Conservation (phyloP, 257 asterid species). For the Verbascum thapsus region DNA sequence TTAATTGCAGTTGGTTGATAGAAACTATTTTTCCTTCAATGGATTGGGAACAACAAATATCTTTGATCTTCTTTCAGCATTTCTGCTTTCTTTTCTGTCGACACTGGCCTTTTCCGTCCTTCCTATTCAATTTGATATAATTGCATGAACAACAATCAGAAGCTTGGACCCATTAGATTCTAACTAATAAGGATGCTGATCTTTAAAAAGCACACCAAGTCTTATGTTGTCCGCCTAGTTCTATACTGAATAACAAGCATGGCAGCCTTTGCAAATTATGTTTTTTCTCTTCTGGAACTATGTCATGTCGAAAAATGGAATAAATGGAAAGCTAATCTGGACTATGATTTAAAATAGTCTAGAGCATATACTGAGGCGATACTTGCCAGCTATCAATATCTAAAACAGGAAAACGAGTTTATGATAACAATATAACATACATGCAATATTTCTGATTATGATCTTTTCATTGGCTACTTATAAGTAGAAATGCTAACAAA, state of each 20-base stretch:
- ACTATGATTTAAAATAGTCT: not conserved
- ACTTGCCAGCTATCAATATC: not conserved
- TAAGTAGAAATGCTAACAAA: conserved; percentile 9
- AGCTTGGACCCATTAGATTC: conserved; percentile 15
- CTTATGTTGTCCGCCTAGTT: not conserved
- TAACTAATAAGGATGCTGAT: not conserved
- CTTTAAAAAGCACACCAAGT: conserved; percentile 1
- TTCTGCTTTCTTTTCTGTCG: not conserved
- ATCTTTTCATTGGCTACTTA: conserved; percentile 13
- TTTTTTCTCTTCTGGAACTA: conserved; percentile 11
- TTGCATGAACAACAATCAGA: not conserved
- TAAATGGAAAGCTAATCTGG: conserved; percentile 1
- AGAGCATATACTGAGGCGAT: conserved; percentile 9
- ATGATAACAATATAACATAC: not conserved
- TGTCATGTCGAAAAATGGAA: not conserved
- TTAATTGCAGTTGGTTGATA: conserved; percentile 13
- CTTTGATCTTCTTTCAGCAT: conserved; percentile 20
- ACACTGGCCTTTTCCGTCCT: not conserved
- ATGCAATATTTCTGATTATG: conserved; percentile 17
- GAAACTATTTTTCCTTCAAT: not conserved
- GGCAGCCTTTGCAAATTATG: not conserved
- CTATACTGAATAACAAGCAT: not conserved
- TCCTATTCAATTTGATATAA: conserved; percentile 2
- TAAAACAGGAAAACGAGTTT: not conserved
- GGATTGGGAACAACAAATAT: not conserved